These are phyloP conservation scores for Grifola frondosa DNA, from an alignment of 1,284 basidiomycete species.

Conservation along the genomic window DNA sequence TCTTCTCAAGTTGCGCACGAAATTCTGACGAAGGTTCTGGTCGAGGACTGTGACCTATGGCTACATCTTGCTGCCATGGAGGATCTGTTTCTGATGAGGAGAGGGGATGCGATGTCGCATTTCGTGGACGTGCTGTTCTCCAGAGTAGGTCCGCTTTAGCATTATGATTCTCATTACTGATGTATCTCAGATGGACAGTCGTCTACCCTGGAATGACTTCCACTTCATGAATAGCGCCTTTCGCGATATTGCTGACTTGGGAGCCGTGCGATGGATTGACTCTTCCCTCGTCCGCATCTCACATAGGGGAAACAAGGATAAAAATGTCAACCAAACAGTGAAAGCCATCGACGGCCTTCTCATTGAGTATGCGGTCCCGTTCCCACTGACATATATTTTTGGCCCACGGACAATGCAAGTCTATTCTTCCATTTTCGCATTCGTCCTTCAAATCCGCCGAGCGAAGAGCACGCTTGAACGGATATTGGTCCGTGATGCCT, in stretches of 20 bases:
- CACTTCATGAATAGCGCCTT: conserved; percentile 82
- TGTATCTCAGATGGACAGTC: conserved; percentile 60
- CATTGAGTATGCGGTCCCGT: conserved; percentile 78
- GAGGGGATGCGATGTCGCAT: conserved; percentile 70
- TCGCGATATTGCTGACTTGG: conserved; percentile 59
- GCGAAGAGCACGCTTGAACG: conserved; percentile 71
- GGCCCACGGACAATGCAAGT: conserved; percentile 55
- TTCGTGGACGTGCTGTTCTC: conserved; percentile 72
- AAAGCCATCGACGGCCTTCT: conserved; percentile 64
- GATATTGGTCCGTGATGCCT: conserved; percentile 57
- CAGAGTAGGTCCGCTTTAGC: conserved; percentile 48
- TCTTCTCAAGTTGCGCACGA: conserved; percentile 57
- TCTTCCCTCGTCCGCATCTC: conserved; percentile 73
- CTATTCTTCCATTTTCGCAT: conserved; percentile 75
- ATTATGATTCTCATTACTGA: not conserved
- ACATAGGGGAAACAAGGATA: conserved; percentile 49
- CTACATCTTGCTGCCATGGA: conserved; percentile 72
- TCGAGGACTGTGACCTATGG: conserved; percentile 71
- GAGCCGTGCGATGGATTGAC: conserved; percentile 59
- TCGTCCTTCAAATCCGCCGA: conserved; percentile 73
- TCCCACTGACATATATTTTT: conserved; percentile 81
- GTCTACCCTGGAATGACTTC: conserved; percentile 77
- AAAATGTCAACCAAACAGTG: conserved; percentile 48
- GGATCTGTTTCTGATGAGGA: conserved; percentile 70
- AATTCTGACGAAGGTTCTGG: conserved; percentile 56